phyloP scores from a whole-genome alignment of 1,139 yeast species.

The Hansenula lynferdii region DNA sequence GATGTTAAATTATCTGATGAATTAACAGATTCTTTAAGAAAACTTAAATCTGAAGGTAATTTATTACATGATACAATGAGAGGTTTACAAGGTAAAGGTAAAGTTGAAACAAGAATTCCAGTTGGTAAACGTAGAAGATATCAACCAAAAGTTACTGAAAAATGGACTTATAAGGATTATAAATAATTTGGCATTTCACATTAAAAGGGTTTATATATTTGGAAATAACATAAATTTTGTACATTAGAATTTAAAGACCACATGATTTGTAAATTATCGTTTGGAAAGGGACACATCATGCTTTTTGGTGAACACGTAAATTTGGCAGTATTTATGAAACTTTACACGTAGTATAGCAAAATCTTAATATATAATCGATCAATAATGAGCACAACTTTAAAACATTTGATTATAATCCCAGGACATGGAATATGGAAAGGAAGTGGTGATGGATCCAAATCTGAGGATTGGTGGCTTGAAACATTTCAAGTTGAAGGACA shows the following conservation, averaged over 20 bases:
- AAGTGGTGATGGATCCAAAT: conserved; percentile 27
- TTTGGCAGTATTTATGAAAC: neutral
- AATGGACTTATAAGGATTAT: conserved; percentile 90
- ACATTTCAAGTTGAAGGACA: conserved; percentile 65
- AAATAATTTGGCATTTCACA: too few relatives aligned
- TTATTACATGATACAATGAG: conserved; percentile 78
- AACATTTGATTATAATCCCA: conserved; percentile 51
- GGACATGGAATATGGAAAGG: conserved; percentile 64
- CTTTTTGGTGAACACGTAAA: neutral
- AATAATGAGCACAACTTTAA: conserved; percentile 1
- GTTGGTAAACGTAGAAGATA: conserved; percentile 61
- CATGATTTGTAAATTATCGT: too few relatives aligned
- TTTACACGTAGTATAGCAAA: too few relatives aligned
- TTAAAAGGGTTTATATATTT: neutral
- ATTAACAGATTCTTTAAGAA: conserved; percentile 77
- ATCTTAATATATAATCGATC: too few relatives aligned
- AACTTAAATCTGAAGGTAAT: conserved; percentile 88
- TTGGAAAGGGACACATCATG: neutral
- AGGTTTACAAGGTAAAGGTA: conserved; percentile 77
- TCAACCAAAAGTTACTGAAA: conserved; percentile 74
- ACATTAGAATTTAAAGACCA: too few relatives aligned
- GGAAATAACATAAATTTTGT: neutral
- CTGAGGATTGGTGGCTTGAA: conserved; percentile 59
- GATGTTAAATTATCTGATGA: conserved; percentile 91
- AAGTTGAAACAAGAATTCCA: conserved; percentile 79